Evolutionary conservation across 2,329 filamentous ascomycete genomes (phyloP).

Genomic region (Chrysosporium keratinophilum): DNA sequence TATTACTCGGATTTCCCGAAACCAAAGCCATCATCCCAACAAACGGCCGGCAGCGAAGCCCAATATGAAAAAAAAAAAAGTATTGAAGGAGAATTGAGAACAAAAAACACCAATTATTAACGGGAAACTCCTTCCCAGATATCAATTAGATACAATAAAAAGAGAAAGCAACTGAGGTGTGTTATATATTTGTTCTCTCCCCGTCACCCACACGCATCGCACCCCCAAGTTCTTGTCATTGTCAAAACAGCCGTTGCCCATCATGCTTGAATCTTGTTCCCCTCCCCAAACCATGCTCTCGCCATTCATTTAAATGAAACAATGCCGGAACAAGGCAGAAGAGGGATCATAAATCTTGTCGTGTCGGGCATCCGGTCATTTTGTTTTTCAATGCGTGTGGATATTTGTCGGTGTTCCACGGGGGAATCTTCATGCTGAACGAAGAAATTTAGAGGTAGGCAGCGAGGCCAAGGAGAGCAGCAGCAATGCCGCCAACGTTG

Average conservation of each 20-base stretch:
- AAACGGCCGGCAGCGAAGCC: neutral
- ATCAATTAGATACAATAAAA: constrained; percentile 10
- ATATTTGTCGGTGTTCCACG: neutral
- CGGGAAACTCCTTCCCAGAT: constrained; percentile 1
- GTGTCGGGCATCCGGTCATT: neutral
- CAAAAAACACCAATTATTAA: constrained; percentile 10
- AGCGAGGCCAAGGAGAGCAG: constrained; percentile 21
- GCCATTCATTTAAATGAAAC: neutral
- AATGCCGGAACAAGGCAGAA: neutral
- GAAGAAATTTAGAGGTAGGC: constrained; percentile 36
- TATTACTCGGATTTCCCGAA: neutral
- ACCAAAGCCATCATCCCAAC: neutral
- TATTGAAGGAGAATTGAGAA: neutral
- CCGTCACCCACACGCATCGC: constrained; percentile 1
- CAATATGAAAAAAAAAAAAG: neutral
- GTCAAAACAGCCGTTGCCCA: neutral
- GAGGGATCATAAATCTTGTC: neutral
- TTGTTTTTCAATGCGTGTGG: neutral
- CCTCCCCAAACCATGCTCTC: neutral
- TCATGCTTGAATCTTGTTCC: neutral
- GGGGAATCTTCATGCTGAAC: neutral
- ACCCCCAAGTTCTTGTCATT: neutral
- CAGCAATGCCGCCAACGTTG: constrained; percentile 17
- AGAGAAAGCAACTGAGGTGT: neutral
- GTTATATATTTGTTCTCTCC: constrained; percentile 1